These are phyloP conservation scores for Ichthyophonus hoferi DNA, from an alignment of 208 protist species.

Conservation along the genomic window DNA sequence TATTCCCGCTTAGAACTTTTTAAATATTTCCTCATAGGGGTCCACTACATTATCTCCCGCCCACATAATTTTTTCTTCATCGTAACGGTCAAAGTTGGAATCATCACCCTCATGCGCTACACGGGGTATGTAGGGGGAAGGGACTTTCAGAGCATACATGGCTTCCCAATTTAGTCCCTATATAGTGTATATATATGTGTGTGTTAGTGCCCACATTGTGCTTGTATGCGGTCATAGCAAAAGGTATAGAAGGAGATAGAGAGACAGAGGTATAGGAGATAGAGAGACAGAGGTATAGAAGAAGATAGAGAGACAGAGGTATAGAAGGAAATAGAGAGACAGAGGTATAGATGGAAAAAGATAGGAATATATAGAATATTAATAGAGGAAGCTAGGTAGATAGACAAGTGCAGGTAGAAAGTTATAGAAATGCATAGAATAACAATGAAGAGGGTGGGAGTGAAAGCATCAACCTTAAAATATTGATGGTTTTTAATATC, in stretches of 20 bases:
- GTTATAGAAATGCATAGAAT: not conserved
- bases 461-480: slow-evolving; percentile 13
- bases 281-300: not conserved
- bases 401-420: not conserved
- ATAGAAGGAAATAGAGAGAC: not conserved
- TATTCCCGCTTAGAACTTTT: slow-evolving; percentile 45
- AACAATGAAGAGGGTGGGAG: not conserved
- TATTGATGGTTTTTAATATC: slow-evolving; percentile 53
- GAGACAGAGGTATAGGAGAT: too few species aligned
- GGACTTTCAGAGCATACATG: slow-evolving; percentile 1
- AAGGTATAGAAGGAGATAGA: too few species aligned
- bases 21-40: slow-evolving; percentile 33
- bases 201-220: too few species aligned
- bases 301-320: not conserved
- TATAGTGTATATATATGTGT: too few species aligned
- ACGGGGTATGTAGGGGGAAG: slow-evolving; percentile 22
- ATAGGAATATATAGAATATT: not conserved
- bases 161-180: slow-evolving; percentile 1
- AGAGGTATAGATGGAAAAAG: not conserved
- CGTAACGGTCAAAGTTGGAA: slow-evolving; percentile 48
- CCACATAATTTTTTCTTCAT: slow-evolving; percentile 40
- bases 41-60: not conserved
- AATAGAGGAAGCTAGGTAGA: not conserved
- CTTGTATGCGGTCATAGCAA: too few species aligned
- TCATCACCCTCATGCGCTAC: slow-evolving; percentile 26